Percentiles rank a stretch among this genome's conserved stretches.
Conservation (phyloP, 2,329 filamentous ascomycete species). For the Zalaria sp. region DNA sequence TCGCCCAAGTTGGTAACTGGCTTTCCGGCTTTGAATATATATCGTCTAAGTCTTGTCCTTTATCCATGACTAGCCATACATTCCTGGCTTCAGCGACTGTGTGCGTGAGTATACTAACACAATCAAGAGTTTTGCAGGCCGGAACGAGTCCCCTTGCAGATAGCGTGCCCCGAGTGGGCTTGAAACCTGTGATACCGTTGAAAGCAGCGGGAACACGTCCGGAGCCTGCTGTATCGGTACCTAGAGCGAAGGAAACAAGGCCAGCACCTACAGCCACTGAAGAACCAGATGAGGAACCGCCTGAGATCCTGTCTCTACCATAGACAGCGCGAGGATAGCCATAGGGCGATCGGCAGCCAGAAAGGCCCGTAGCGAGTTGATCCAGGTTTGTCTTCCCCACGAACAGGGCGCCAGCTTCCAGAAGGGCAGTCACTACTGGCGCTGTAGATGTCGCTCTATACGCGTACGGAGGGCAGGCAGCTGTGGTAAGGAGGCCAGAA, state of each 20-base stretch:
- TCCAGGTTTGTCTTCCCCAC: constrained; percentile 49
- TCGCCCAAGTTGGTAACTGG: constrained; percentile 18
- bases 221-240: constrained; percentile 42
- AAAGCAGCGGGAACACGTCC: constrained; percentile 39
- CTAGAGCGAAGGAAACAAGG: constrained; percentile 42
- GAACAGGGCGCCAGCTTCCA: constrained; percentile 39
- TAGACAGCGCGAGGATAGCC: constrained; percentile 41
- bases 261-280: constrained; percentile 39
- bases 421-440: constrained; percentile 35
- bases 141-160: constrained; percentile 37
- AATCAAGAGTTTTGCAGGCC: constrained; percentile 44
- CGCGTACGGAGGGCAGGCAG: constrained; percentile 35
- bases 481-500: constrained; percentile 34
- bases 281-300: constrained; percentile 43
- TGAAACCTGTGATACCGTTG: constrained; percentile 38
- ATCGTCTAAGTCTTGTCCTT: constrained; percentile 34
- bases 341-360: constrained; percentile 44
- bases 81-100: constrained; percentile 34
- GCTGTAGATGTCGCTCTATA: constrained; percentile 35
- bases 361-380: constrained; percentile 47
- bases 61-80: constrained; percentile 34
- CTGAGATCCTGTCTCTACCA: constrained; percentile 35
- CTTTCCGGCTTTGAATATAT: constrained; percentile 33
- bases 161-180: constrained; percentile 38
- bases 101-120: constrained; percentile 39